Evolutionary conservation across 495 filamentous ascomycete genomes (phyloP), one percentile per base, ranked within the genome.

Genomic region (Penicillium manginii): DNA sequence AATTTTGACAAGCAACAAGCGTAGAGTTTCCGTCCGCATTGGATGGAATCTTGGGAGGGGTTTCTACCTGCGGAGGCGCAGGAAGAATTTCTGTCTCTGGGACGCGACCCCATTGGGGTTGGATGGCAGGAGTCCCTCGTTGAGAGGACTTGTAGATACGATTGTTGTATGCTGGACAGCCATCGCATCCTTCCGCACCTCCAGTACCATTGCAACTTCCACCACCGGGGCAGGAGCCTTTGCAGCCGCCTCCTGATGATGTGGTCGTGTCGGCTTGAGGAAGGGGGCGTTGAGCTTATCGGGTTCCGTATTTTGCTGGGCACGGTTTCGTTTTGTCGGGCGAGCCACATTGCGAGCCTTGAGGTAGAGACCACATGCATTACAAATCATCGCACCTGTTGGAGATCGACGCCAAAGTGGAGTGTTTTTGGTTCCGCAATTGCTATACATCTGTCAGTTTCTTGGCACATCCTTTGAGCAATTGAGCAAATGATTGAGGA

Each of bases 151-250:
- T 97, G 53, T 93, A 90, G 45, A 98, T 86, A 45, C 94, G 84
- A 72, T 98, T 98, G 78, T 98, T 98, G 79, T 88, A 98, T 5
- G 96, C 96, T 32, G 94, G 94, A 65, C 94, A 98, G 12, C 94
- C 94, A 69, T 90, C 91, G 71, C 94, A 98, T 22, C 91, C 94
- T 61, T 96, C 90, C n/a, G 93, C 91, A 59, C 94, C 94, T 43
- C 94, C 94, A 26, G 94, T 97, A 15, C 94, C 94, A 76, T 98
- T 97, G 74, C 94, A 98, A 57, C 87, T 90, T 42, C 94, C 94
- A 53, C 93, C 96, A 39, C 94, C 94, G 6, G 94, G 94, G 73
- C 94, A 98, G 15, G 92, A 91, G n/a, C 94, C 94, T 26, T 84
- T 84, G 12, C 83, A 79, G 15, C 81, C 73, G 15, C 71, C 73